Evolutionary conservation across 768 basidiomycete genomes (phyloP).

Genomic region (Pholiota microspora): DNA sequence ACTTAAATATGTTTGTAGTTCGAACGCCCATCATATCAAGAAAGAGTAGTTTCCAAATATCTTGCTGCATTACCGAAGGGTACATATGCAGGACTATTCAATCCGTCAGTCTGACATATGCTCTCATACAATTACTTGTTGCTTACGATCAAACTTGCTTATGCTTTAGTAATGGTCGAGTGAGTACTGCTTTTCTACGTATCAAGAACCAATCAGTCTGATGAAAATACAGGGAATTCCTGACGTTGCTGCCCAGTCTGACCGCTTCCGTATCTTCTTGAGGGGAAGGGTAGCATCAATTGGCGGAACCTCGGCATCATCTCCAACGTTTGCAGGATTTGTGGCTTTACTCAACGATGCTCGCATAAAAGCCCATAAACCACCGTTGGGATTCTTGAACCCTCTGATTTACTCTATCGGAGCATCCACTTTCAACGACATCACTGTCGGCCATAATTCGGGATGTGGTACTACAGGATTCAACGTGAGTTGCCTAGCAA

Average conservation of each 20-base stretch:
- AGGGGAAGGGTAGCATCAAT: slow-evolving; percentile 35
- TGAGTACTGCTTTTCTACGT: slow-evolving; percentile 26
- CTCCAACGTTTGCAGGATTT: slow-evolving; percentile 64
- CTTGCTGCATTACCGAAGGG: slow-evolving; percentile 42
- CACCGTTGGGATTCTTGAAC: slow-evolving; percentile 65
- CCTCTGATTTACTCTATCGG: slow-evolving; percentile 53
- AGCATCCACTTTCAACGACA: slow-evolving; percentile 48
- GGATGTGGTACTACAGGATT: slow-evolving; percentile 67
- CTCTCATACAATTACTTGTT: no score
- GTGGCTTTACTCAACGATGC: slow-evolving; percentile 67
- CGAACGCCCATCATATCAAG: slow-evolving; percentile 52
- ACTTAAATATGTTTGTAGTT: slow-evolving; percentile 35
- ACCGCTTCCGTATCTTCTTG: slow-evolving; percentile 46
- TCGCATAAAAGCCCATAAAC: slow-evolving; percentile 37
- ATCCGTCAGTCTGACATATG: slow-evolving; percentile 38
- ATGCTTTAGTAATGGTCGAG: slow-evolving; percentile 47
- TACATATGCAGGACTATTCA: slow-evolving; percentile 59
- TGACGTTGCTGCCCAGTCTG: slow-evolving; percentile 63
- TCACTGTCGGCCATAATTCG: slow-evolving; percentile 53
- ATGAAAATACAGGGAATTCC: slow-evolving; percentile 45
- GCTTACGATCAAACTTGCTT: slow-evolving; percentile 32
- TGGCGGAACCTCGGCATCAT: slow-evolving; percentile 63
- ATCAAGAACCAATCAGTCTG: not conserved
- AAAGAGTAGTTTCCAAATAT: slow-evolving; percentile 40
- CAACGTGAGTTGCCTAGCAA: slow-evolving; percentile 41